These are phyloP conservation scores for Mycosarcoma maydis DNA, from an alignment of 1,284 basidiomycete species.

Conservation along the genomic window DNA sequence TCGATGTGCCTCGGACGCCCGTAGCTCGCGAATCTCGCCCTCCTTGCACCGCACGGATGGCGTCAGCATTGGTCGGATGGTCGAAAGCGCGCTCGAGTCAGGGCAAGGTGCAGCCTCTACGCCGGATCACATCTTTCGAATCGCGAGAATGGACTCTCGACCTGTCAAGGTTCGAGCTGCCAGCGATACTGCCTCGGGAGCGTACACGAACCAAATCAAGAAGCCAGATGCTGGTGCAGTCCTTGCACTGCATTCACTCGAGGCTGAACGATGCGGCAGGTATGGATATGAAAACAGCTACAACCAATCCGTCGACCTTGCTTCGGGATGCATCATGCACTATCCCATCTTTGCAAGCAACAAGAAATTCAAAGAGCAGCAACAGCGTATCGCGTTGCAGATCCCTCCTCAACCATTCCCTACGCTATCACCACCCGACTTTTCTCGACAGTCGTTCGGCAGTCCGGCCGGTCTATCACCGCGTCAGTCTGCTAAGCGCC, in stretches of 20 bases:
- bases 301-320: slow-evolving; percentile 14
- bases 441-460: slow-evolving; percentile 6
- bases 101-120: neutral
- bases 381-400: too few species aligned
- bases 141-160: neutral
- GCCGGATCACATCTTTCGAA: slow-evolving; percentile 8
- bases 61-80: neutral
- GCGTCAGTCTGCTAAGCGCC: neutral
- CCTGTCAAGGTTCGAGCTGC: neutral
- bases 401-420: neutral
- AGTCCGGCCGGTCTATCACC: slow-evolving; percentile 7
- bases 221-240: neutral
- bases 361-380: neutral
- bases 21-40: neutral
- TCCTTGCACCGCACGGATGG: neutral
- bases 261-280: neutral
- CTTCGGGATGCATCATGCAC: slow-evolving; percentile 26
- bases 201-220: neutral
- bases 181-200: slow-evolving; percentile 2
- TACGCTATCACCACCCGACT: slow-evolving; percentile 21
- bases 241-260: neutral
- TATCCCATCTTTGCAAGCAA: slow-evolving; percentile 20
- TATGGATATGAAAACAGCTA: slow-evolving; percentile 11
- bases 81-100: neutral
- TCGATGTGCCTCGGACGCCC: neutral